These are phyloP conservation scores for Claviceps quebecensis DNA, from an alignment of 2,329 filamentous ascomycete genomes.

Conservation along the genomic window DNA sequence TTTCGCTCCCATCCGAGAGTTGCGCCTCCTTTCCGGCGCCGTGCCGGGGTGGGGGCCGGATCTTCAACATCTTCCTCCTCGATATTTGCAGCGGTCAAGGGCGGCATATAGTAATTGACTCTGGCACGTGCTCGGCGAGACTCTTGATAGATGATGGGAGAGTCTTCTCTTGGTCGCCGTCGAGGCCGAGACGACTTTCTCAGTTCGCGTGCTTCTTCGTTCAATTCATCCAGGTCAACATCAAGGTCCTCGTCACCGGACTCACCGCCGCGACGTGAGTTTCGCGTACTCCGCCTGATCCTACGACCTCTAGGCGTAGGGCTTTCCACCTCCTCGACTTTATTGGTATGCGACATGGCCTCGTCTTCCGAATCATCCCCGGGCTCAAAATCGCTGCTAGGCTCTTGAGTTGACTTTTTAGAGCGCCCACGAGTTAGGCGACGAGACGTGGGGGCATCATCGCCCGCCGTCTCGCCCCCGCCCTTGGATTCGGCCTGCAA, in stretches of 20 bases:
- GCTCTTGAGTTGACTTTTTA: constrained; percentile 35
- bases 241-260: constrained; percentile 44
- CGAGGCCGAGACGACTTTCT: constrained; percentile 38
- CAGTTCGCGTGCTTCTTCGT: constrained; percentile 51
- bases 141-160: constrained; percentile 46
- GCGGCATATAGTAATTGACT: constrained; percentile 77
- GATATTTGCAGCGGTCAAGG: constrained; percentile 45
- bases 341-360: constrained; percentile 27
- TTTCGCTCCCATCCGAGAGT: constrained; percentile 58
- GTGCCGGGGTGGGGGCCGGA: constrained; percentile 52
- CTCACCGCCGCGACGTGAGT: constrained; percentile 33
- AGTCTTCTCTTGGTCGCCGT: constrained; percentile 34
- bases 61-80: constrained; percentile 64
- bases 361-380: constrained; percentile 44
- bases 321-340: constrained; percentile 32
- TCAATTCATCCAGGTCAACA: constrained; percentile 49
- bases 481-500: constrained; percentile 17
- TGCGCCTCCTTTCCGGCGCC: constrained; percentile 48
- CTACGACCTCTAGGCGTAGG: constrained; percentile 36
- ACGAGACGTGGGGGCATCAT: constrained; percentile 22
- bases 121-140: constrained; percentile 39
- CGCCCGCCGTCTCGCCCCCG: constrained; percentile 15
- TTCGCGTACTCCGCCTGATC: constrained; percentile 25
- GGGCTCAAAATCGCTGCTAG: constrained; percentile 48
- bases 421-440: constrained; percentile 33